Evolutionary conservation across 805 yeast species (phyloP), one percentile per base, ranked within the genome.

Genomic region (Ogataea chonburiensis): DNA sequence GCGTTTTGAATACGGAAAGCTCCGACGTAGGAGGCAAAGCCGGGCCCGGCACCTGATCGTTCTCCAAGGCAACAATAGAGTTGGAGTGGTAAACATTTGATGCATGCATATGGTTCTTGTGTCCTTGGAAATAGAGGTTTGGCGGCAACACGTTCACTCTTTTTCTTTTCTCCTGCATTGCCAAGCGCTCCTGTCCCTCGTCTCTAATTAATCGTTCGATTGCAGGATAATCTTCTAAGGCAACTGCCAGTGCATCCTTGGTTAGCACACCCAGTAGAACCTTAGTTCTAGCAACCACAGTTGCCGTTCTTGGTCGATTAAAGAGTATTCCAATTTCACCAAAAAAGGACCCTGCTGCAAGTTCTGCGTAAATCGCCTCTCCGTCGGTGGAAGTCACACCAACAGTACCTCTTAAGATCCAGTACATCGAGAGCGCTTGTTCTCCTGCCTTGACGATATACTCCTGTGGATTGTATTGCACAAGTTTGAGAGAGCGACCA

Each of bases 321-420:
- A 79, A 82, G 19, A 83, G 60, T 28, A 83, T 81, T 7, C 91
- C 91, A 37, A 83, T 82, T 52, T 84, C 91, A 10, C 93, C 93
- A 54, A 83, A 84, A 45, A 79, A 81, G 14, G 80, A 69, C 2
- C 91, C 91, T 4, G 80, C 70, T 3, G 72, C 70, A 7, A 83
- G 61, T 52, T 80, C 87, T 2, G 89, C 88, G 50, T 79, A 80
- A 3, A 77, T 68, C 3, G 84, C 73, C 58, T 83, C 91, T 18
- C 87, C 89, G 53, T 83, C 93, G 1, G 84, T 73, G 10, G 86
- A 77, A 0, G 87, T 76, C 9, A 84, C 86, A n/a, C 78, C 76
- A 3, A 83, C 91, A 0, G 79, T 70, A 3, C 93, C 93, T 50
- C 82, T 73, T 11, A 83, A 58, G 24, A 83, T 79, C 88, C 91